phyloP scores from a whole-genome alignment of 2,329 filamentous ascomycete species.

The Fusarium neocosmosporiellum region DNA sequence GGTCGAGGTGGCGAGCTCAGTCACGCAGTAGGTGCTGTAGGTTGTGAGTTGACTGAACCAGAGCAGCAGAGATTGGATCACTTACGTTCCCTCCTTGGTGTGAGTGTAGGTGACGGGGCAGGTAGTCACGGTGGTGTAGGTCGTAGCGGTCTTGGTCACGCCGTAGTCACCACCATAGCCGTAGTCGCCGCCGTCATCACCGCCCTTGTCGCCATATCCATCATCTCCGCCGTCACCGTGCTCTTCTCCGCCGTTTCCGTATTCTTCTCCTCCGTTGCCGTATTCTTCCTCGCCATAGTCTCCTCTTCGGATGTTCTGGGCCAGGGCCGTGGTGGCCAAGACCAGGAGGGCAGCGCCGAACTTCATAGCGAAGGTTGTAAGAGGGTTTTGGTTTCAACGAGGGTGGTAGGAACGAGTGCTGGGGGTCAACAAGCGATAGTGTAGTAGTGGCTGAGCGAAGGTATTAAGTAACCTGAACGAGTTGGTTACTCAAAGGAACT shows the following conservation, averaged over 20 bases:
- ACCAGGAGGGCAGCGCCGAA: constrained; percentile 39
- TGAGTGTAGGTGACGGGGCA: constrained; percentile 59
- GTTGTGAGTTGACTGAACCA: constrained; percentile 22
- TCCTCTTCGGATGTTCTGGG: constrained; percentile 35
- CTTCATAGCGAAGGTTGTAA: constrained; percentile 39
- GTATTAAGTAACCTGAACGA: constrained; percentile 48
- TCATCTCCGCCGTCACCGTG: constrained; percentile 11
- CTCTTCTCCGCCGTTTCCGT: neutral
- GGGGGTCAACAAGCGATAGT: constrained; percentile 33
- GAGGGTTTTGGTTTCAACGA: constrained; percentile 26
- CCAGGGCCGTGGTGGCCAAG: constrained; percentile 41
- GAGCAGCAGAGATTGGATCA: constrained; percentile 8
- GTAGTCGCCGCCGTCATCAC: neutral
- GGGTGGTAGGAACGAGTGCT: constrained; percentile 32
- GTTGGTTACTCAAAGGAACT: constrained; percentile 39
- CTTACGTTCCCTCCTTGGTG: constrained; percentile 55
- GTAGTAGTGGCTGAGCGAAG: constrained; percentile 35
- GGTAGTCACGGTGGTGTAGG: constrained; percentile 56
- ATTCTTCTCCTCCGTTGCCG: constrained; percentile 19
- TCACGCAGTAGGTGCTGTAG: constrained; percentile 55
- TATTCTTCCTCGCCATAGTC: constrained; percentile 1
- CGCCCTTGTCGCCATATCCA: constrained; percentile 17
- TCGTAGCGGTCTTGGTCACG: constrained; percentile 41
- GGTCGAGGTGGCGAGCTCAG: constrained; percentile 57
- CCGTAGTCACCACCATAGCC: constrained; percentile 11